Base-by-base conservation (phyloP, 2,329 filamentous ascomycete genomes). In the Fusarium udum region DNA sequence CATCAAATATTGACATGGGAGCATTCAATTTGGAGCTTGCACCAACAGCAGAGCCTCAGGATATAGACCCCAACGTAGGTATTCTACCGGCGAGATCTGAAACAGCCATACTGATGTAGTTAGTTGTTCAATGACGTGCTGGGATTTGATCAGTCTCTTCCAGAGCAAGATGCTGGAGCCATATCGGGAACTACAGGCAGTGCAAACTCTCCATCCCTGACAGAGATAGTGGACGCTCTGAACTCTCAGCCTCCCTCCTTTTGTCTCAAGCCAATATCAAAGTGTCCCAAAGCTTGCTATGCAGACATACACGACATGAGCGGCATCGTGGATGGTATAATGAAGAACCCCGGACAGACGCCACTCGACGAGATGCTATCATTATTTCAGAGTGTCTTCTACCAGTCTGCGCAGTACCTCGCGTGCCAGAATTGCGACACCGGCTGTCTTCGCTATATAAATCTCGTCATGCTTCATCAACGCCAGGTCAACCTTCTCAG, bases 381-480 rank as follows among this genome's bases (percentile, higher is more conserved):
- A 4, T 28, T 69, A 0, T 24, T 69, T 3, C 66, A 67, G 15
- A 45, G 20, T 6, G 32, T 37, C 4, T 62, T 24, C 5, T 43
- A 57, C 22, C 18, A 46, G 22, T 46, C 64, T 18, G 51, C 48
- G 45, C 49, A 57, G 4, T 69, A 69, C 15, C 36, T 69, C 4
- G 20, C 36, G 2, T 69, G 66, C 6, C 32, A 52, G 10, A 46
- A 62, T 18, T 69, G 66, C 12, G 66, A 69, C 16, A 59, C 66
- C 0, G 66, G 63, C 1, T 69, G 66, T 13, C 49, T 59, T 24
- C 39, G 66, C 5, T 24, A 67, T 3, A 61, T 69, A 18, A 56
- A 69, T 9, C 63, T 69, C 6, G 63, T 65, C 8, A 49, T 69
- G 34, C 66, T 69, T 18, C 66, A 69, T 22, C 56, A 69, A 10